Percentiles rank a stretch among this genome's conserved stretches.
Conservation (phyloP, 371 early-diverging fungal genomes). For the Lichtheimia ornata region DNA sequence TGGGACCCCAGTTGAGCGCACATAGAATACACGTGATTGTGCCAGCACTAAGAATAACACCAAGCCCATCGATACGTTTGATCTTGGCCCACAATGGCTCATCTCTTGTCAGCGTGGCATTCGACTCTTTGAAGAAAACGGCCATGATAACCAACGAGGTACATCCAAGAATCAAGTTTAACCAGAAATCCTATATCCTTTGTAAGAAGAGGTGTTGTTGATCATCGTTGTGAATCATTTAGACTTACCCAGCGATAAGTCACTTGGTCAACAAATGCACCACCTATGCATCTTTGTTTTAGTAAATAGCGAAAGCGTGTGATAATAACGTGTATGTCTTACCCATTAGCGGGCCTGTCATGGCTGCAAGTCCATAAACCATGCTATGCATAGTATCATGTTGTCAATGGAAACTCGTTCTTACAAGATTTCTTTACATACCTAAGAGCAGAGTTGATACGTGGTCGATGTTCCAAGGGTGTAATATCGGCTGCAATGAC, state of each 20-base stretch:
- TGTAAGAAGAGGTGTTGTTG: no score
- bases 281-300: constrained; percentile 17
- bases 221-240: no score
- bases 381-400: constrained; percentile 16
- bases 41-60: constrained; percentile 14
- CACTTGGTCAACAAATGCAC: constrained; percentile 58
- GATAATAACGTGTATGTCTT: not conserved
- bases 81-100: constrained; percentile 50
- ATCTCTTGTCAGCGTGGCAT: constrained; percentile 30
- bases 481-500: constrained; percentile 79
- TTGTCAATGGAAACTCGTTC: constrained; percentile 1
- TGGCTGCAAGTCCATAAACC: constrained; percentile 69
- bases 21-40: constrained; percentile 43
- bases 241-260: constrained; percentile 12
- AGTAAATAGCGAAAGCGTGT: no score
- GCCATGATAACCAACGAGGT: constrained; percentile 51
- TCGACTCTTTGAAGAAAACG: constrained; percentile 48
- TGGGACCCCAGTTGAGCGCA: constrained; percentile 53
- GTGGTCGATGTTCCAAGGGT: constrained; percentile 66
- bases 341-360: constrained; percentile 60
- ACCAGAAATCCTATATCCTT: constrained; percentile 52
- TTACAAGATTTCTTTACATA: no score
- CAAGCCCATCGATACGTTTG: constrained; percentile 63
- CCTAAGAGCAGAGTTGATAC: constrained; percentile 56
- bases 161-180: constrained; percentile 71